These are phyloP conservation scores for Beauveria sp. DNA, from an alignment of 2,329 filamentous ascomycete species.

Conservation along the genomic window DNA sequence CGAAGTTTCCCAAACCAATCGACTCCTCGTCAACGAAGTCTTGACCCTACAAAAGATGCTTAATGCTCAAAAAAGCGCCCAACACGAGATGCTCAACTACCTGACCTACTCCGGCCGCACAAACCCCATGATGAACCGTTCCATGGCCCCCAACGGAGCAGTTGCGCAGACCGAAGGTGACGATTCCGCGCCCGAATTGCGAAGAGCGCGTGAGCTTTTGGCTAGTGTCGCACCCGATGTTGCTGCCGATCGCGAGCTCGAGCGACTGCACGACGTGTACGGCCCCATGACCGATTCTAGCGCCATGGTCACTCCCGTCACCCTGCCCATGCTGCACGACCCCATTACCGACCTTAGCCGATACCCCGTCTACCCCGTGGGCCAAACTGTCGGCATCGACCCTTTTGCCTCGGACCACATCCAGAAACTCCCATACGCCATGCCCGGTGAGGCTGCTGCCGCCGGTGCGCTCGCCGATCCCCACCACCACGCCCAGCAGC, in stretches of 20 bases:
- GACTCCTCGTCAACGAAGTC: slow-evolving; percentile 55
- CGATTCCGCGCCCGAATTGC: slow-evolving; percentile 44
- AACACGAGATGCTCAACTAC: slow-evolving; percentile 50
- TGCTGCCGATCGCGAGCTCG: slow-evolving; percentile 46
- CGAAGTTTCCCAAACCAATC: slow-evolving; percentile 61
- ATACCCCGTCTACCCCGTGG: slow-evolving; percentile 81
- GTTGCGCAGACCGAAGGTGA: slow-evolving; percentile 37
- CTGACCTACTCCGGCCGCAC: slow-evolving; percentile 38
- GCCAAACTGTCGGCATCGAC: slow-evolving; percentile 85
- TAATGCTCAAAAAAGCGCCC: slow-evolving; percentile 49
- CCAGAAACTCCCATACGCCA: slow-evolving; percentile 84
- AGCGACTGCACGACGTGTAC: slow-evolving; percentile 47
- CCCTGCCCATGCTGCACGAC: slow-evolving; percentile 44
- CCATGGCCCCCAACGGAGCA: slow-evolving; percentile 27
- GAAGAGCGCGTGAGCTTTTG: slow-evolving; percentile 49
- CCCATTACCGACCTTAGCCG: slow-evolving; percentile 47
- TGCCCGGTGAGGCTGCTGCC: slow-evolving; percentile 47
- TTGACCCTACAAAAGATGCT: slow-evolving; percentile 53
- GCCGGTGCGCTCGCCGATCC: slow-evolving; percentile 30
- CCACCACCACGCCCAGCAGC: slow-evolving; percentile 27
- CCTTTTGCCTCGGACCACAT: slow-evolving; percentile 93
- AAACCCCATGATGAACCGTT: slow-evolving; percentile 26
- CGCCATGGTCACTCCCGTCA: slow-evolving; percentile 31
- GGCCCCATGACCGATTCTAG: slow-evolving; percentile 48
- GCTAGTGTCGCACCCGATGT: slow-evolving; percentile 45